These are phyloP conservation scores for Sindora glabra DNA, from an alignment of 306 rosid species.

Conservation along the genomic window DNA sequence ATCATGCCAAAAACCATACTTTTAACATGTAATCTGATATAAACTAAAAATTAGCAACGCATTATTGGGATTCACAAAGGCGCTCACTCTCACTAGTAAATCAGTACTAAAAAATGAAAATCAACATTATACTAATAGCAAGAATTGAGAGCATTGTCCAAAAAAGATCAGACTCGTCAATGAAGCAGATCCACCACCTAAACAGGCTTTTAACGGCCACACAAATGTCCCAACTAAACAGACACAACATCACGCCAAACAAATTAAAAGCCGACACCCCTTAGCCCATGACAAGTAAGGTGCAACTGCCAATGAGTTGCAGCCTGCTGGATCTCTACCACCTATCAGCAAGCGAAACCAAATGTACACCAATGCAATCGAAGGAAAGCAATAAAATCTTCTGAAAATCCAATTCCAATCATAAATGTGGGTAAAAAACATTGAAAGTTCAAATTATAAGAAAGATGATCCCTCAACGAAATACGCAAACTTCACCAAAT, in stretches of 20 bases:
- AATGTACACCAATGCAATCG: conserved; percentile 12
- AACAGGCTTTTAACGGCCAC: neutral
- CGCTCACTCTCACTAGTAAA: neutral
- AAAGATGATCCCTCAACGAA: neutral
- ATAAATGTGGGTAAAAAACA: neutral
- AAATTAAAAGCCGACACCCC: neutral
- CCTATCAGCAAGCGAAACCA: neutral
- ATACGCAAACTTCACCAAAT: neutral
- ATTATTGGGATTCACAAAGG: no score
- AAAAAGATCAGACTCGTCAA: neutral
- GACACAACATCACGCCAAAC: neutral
- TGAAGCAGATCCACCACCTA: conserved; percentile 13
- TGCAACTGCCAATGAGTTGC: neutral
- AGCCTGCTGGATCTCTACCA: conserved; percentile 4
- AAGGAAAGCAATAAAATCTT: neutral
- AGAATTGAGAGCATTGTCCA: neutral
- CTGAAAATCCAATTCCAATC: neutral
- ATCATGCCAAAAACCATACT: neutral
- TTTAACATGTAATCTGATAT: neutral
- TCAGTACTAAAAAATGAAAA: neutral
- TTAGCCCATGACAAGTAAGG: neutral
- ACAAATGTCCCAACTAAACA: conserved; percentile 1
- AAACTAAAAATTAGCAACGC: no score
- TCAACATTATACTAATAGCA: neutral
- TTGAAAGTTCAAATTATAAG: neutral